Evolutionary conservation across 331 rosid species (phyloP), one percentile per base, ranked within the genome.

Genomic region (Rhamnella rubrinervis): DNA sequence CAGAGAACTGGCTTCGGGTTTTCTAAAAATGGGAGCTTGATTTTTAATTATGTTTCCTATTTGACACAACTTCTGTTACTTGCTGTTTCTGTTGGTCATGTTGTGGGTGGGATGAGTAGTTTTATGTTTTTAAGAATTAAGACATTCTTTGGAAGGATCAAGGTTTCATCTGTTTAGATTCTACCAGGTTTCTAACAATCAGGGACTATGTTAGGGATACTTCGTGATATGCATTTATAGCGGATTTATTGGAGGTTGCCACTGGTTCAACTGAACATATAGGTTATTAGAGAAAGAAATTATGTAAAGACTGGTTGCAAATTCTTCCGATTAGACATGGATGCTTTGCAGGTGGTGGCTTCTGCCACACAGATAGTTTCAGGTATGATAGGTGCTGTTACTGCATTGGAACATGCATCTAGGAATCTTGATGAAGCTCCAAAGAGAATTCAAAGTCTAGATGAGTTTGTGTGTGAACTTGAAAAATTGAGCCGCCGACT

Each of bases 341-440:
- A 77, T 64, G 73, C 77, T 39, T 64, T 51, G 39, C 72, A 71
- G 57, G 52, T 28, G 31, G 17, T 63, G 65, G 41, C 80, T 50
- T 56, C 68, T 38, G 72, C 81, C 59, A 71, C 77, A 13, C 76
- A 77, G 47, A 65, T 77, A 49, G 76, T 77, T 46, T 77, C 77
- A 10, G 21, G 73, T 55, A 77, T 77, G 73, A 68, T 77, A 14
- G 72, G 69, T 55, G 72, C 77, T 31, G 61, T 71, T 59, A 38
- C 52, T 51, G 68, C 81, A 58, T 65, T 65, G 28, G 63, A 77
- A 28, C 71, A 64, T 49, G 77, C 81, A 14, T 71, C 81, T 12
- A 70, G 81, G 55, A 62, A 77, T 60, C 75, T 77, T 28, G 77
- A 77, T 18, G 81, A 77, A 51, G 81, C 77, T 47, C 81, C 81